Percentiles rank a stretch among this genome's conserved stretches.
These are phyloP conservation scores for Fusarium papillatum DNA, from an alignment of 2,329 filamentous ascomycete genomes.

Conservation along the genomic window DNA sequence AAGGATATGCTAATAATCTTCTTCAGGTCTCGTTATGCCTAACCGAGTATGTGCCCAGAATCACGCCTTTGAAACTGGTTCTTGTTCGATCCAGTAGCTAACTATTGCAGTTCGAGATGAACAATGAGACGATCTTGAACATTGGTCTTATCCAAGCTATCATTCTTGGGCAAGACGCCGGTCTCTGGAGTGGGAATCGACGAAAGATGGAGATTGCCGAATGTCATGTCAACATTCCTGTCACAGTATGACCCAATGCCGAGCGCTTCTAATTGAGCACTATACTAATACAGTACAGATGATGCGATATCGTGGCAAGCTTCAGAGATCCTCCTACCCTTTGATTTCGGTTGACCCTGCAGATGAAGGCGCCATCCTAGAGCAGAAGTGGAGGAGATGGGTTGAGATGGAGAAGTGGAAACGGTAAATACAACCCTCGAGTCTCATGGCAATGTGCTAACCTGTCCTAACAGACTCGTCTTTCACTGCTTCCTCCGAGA, in stretches of 20 bases:
- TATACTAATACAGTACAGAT: conserved; percentile 53
- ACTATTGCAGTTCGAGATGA: conserved; percentile 60
- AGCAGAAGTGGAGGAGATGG: conserved; percentile 77
- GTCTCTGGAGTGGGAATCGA: conserved; percentile 67
- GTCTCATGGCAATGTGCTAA: conserved; percentile 15
- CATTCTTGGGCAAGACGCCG: conserved; percentile 63
- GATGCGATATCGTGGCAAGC: conserved; percentile 69
- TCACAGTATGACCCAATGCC: conserved; percentile 53
- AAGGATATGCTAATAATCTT: conserved; percentile 3
- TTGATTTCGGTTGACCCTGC: conserved; percentile 62
- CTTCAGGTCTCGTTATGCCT: conserved; percentile 48
- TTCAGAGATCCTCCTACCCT: conserved; percentile 68
- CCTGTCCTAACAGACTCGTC: conserved; percentile 61
- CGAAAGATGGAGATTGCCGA: conserved; percentile 70
- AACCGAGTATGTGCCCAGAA: conserved; percentile 42
- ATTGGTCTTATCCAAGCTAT: conserved; percentile 64
- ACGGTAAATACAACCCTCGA: conserved; percentile 53
- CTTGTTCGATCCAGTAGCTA: neutral
- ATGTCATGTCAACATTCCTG: conserved; percentile 60
- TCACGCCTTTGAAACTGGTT: neutral
- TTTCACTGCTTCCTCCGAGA: conserved; percentile 77
- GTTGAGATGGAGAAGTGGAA: conserved; percentile 76
- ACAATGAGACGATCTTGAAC: conserved; percentile 61
- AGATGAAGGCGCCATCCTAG: conserved; percentile 69
- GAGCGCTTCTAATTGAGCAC: no score